Conservation (phyloP, 345 rosid species). For the Sapria himalayana region DNA sequence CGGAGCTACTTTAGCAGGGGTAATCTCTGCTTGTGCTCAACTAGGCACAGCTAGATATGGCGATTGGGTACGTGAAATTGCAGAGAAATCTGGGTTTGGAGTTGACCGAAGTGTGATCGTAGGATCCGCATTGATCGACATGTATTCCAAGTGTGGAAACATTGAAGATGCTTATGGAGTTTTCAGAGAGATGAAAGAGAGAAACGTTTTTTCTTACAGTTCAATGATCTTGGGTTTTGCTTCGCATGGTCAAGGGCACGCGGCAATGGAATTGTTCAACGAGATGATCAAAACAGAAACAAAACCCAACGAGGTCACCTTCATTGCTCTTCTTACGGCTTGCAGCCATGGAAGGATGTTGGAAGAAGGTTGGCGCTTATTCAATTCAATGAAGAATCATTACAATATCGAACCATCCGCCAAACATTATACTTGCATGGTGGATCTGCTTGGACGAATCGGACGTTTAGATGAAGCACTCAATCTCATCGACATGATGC, state of each 20-base stretch:
- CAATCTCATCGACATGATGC: conserved; percentile 33
- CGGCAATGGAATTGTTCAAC: conserved; percentile 35
- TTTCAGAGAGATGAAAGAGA: conserved; percentile 31
- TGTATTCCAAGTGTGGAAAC: conserved; percentile 71
- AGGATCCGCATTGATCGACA: conserved; percentile 63
- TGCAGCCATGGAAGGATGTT: conserved; percentile 49
- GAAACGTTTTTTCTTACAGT: conserved; percentile 56
- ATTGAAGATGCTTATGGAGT: conserved; percentile 37
- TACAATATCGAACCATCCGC: conserved; percentile 32
- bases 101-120: conserved; percentile 23
- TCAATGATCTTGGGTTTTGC: conserved; percentile 78
- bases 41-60: conserved; percentile 38
- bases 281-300: conserved; percentile 33
- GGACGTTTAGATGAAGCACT: conserved; percentile 55
- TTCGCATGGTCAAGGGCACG: conserved; percentile 43
- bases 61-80: conserved; percentile 23
- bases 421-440: conserved; percentile 65
- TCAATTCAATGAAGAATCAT: conserved; percentile 31
- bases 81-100: conserved; percentile 17
- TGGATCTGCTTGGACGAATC: conserved; percentile 63
- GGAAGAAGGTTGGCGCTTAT: conserved; percentile 34
- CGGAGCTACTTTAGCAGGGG: conserved; percentile 35
- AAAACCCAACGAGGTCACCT: conserved; percentile 54
- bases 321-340: conserved; percentile 62
- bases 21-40: conserved; percentile 70